Evolutionary conservation across 2,329 filamentous ascomycete species (phyloP), one percentile per base, ranked within the genome.

Genomic region (Coniella lustricola): DNA sequence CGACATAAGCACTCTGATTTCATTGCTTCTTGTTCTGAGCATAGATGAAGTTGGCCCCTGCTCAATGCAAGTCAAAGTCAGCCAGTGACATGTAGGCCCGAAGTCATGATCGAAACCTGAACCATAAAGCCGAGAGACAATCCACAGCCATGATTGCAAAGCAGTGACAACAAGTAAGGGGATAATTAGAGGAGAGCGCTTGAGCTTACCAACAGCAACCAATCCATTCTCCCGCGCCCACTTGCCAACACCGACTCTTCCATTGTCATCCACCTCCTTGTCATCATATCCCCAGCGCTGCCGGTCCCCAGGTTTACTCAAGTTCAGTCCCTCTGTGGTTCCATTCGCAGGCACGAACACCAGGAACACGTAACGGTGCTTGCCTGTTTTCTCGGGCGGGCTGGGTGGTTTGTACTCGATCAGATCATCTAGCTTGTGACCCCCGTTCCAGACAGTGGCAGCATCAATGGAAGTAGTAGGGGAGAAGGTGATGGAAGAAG

Each of bases 361-460:
- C 3, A 72, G 45, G 31, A 73, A 64, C 14, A 72, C 67, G 49
- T 72, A 73, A 44, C 70, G 60, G 35, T 73, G 69, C 51, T 66
- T 67, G 5, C 67, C 67, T 1, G 69, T 71, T 56, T 64, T 64
- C 25, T 62, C 55, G 1, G 68, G 70, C 2, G 70, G 69, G 0
- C 61, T 63, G 2, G 70, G 70, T 0, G 67, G 60, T 53, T 67
- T 67, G 56, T 71, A 72, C 13, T 63, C 55, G 37, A 71, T 58
- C 14, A 72, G 51, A n/a, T 68, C 63, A 16, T 62, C 50, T 7
- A 69, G 55, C 4, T 12, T 12, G 7, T 25, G 21, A 33, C 14
- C 21, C 35, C 31, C 39, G 16, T 16, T 37, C 13, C n/a, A n/a
- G n/a, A 40, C 18, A 7, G 21, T 17, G 10, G 21, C n/a, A n/a